Base-by-base conservation (phyloP, 2,329 filamentous ascomycete genomes). In the Xenosphaeropsis pyriputrescens region DNA sequence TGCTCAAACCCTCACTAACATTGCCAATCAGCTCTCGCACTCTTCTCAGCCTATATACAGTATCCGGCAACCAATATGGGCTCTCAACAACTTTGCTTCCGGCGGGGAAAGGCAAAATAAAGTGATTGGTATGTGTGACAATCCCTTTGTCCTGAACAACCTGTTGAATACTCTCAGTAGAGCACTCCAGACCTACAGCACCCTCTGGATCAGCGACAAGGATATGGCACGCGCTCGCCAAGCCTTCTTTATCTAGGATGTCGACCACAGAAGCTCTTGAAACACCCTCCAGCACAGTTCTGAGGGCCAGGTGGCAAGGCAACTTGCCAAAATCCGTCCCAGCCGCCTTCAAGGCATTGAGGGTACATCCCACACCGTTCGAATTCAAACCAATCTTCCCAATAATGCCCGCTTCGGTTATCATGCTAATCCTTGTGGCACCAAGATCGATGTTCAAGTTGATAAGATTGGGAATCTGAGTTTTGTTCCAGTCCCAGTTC, bases 341-440 rank as follows among this genome's bases (percentile, higher is more conserved):
- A 32, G 57, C 55, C 2, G 65, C 66, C 42, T 59, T 56, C 43
- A 75, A 69, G 3, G 71, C 72, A 46, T 75, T 76, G 19, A 75
- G 56, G 35, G 61, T 64, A 0, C 68, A 65, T 1, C 68, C 71
- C 0, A 76, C 68, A 3, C 69, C 68, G 1, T 50, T 43, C 26
- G 55, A 60, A 45, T 75, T 75, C 41, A 75, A 55, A 1, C 72
- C 71, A 31, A 76, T 73, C 47, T 75, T 52, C 14, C 49, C 49
- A 9, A 52, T 39, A 6, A 52, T 49, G 7, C 48, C 49, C 8
- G 49, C 49, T 41, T 50, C 34, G 15, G 29, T 37, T 15, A 36
- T 29, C 43, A 50, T 49, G 26, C 43, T 37, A n/a, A 50, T 45
- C 9, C 17, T 22, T 9, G 45, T 18, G 14, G 33, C 18, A 18